Base-by-base conservation (phyloP, 225 moss, liverwort and hornwort species). In the Ulota crispa region DNA sequence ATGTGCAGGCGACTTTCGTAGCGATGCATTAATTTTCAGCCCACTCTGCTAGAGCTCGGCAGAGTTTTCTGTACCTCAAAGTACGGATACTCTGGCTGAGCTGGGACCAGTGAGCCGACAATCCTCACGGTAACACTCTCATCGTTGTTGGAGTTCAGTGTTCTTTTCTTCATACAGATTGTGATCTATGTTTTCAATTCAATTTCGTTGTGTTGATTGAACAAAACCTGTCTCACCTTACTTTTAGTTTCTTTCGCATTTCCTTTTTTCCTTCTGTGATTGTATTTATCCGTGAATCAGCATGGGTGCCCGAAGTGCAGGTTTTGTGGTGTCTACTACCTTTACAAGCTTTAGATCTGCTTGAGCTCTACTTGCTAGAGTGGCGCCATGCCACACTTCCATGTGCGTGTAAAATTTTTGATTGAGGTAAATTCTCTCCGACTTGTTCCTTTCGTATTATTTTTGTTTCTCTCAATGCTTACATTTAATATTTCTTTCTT, bases 271-370 rank as follows among this genome's bases (percentile, higher is more conserved):
- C 39, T 64, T 14, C 55, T 18, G 56, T 66, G 56, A 56, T 42
- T 42, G 15, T 41, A 73, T 41, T 27, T 1, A 65, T 73, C 53
- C 65, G 65, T 41, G 26, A 34, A 36, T 24, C 32, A 70, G 30
- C 60, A 7, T 59, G 31, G 11, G 15, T 36, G 70, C 45, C 4
- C n/a, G 11, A 80, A 80, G 47, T 24, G 41, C 73, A 54, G 41
- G 64, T 73, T 73, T 39, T 27, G 20, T 47, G 20, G 18, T 47
- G 72, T 34, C 52, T 21, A 9, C 4, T 63, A 27, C 28, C 64
- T 54, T 64, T 15, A 53, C 19, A 52, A 72, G 80, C 50, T 72
- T 50, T 11, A 72, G 36, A 50, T 80, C 50, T 80, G 62, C 72
- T 3, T 52, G 36, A 37, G 52, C 21, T 43, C 70, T 59, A 53